Conservation (phyloP, 768 basidiomycete species). For the Boletus sensibilis region DNA sequence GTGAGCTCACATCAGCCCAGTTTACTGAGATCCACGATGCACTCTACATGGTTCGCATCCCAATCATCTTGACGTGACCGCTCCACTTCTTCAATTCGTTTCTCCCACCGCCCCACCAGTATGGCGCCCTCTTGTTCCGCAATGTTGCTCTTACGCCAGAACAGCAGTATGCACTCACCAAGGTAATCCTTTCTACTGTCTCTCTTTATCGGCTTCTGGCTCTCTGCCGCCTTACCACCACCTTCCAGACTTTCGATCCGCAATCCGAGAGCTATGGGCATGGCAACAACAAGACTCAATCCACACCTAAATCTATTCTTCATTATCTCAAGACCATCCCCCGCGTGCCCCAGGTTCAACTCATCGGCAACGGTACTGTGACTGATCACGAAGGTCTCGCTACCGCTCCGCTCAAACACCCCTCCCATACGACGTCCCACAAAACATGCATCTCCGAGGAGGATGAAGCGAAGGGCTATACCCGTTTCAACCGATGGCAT, state of each 20-base stretch:
- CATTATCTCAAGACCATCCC: conserved; percentile 92
- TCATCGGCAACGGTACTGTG: conserved; percentile 85
- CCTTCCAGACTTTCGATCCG: conserved; percentile 73
- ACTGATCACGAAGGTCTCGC: conserved; percentile 80
- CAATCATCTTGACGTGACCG: neutral
- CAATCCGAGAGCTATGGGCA: conserved; percentile 68
- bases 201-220: neutral
- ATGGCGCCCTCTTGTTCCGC: conserved; percentile 74
- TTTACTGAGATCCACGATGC: conserved; percentile 67
- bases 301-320: conserved; percentile 73
- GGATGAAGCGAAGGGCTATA: conserved; percentile 73
- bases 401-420: conserved; percentile 79
- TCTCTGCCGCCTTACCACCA: conserved; percentile 4
- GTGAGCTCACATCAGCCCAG: conserved; percentile 53
- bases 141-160: conserved; percentile 68
- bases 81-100: neutral
- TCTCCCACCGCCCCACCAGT: conserved; percentile 39
- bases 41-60: conserved; percentile 64
- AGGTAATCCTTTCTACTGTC: conserved; percentile 44
- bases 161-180: conserved; percentile 82
- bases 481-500: conserved; percentile 92
- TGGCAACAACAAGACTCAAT: conserved; percentile 82
- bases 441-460: conserved; percentile 70
- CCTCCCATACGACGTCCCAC: conserved; percentile 84
- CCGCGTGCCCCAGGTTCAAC: conserved; percentile 83